Evolutionary conservation across 495 filamentous ascomycete genomes (phyloP), one percentile per base, ranked within the genome.

Genomic region (Podospora pseudopauciseta): DNA sequence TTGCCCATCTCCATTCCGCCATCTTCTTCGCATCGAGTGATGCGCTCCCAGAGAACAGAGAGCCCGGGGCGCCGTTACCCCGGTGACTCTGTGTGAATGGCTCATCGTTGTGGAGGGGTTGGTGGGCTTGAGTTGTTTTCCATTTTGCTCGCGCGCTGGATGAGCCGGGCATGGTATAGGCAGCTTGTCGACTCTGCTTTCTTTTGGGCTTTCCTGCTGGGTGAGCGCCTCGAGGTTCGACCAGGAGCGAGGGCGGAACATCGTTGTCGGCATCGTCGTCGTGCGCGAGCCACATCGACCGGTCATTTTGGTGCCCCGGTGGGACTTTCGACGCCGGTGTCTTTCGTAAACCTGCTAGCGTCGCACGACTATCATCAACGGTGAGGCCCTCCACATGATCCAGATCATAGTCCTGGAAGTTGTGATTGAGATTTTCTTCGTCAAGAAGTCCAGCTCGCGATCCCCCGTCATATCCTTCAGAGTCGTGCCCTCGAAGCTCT

Each of bases 1-100:
- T 97, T 66, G 91, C 91, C 93, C 95, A 99, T 75, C 90, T 89
- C 91, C 94, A 98, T 85, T 97, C 89, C 3, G 95, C 94, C 77
- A 88, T 92, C 72, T 93, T 88, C 78, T 89, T 91, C 15, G 90
- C 89, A 73, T 89, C 87, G 77, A 72, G 87, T 70, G 63, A 80
- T 78, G 75, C 72, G 56, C 71, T 68, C 71, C 44, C 81, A 73
- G 69, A 77, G 66, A 74, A 79, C 71, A 68, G 76, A 67, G 61
- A 76, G 72, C 62, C 74, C 26, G 71, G 78, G 53, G 67, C 57
- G 60, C 30, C 67, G 20, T 73, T 73, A 13, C 68, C 11, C 19
- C 56, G 53, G 18, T 32, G 66, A 18, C 61, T 44, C 23, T 67
- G 60, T 9, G 65, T 71, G 30, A 71, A 69, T 5, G 71, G 68